Percentiles rank a stretch among this genome's conserved stretches.
Evolutionary conservation across 2,329 filamentous ascomycete genomes (phyloP).

Genomic region (Apiospora marii): DNA sequence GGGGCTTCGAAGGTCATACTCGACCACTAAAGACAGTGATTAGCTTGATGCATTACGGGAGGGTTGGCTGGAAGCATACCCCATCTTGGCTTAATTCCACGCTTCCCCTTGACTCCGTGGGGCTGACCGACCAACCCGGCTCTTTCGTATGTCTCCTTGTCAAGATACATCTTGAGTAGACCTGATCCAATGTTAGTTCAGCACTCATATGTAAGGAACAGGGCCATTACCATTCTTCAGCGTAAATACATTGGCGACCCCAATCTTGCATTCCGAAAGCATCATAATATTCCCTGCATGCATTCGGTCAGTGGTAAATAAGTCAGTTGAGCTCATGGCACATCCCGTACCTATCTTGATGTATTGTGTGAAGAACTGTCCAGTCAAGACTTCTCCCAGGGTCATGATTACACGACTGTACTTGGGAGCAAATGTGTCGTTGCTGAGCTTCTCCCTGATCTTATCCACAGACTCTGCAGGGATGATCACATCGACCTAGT

Average conservation of each 20-base stretch:
- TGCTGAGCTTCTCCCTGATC: conserved; percentile 60
- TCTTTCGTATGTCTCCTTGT: conserved; percentile 82
- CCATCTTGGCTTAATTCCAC: conserved; percentile 74
- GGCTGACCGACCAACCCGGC: conserved; percentile 81
- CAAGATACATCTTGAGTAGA: conserved; percentile 76
- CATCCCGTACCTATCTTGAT: conserved; percentile 73
- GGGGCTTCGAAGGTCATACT: conserved; percentile 75
- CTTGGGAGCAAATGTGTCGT: conserved; percentile 43
- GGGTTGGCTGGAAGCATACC: conserved; percentile 55
- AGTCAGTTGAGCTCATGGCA: background rate
- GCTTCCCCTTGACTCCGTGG: conserved; percentile 63
- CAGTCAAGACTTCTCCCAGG: conserved; percentile 74
- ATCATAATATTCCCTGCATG: conserved; percentile 76
- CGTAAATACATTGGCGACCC: conserved; percentile 75
- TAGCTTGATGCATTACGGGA: conserved; percentile 33
- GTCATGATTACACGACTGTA: conserved; percentile 78
- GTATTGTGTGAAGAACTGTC: conserved; percentile 82
- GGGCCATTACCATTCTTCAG: conserved; percentile 68
- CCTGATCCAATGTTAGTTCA: conserved; percentile 53
- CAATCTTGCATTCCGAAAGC: conserved; percentile 79
- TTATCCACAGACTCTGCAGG: conserved; percentile 67
- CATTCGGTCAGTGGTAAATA: background rate
- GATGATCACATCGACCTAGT: conserved; percentile 73
- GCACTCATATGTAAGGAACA: background rate
- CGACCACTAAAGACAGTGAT: conserved; percentile 65